Base-by-base conservation (phyloP, 139 green algal species). In the Coccomyxa sp. region DNA sequence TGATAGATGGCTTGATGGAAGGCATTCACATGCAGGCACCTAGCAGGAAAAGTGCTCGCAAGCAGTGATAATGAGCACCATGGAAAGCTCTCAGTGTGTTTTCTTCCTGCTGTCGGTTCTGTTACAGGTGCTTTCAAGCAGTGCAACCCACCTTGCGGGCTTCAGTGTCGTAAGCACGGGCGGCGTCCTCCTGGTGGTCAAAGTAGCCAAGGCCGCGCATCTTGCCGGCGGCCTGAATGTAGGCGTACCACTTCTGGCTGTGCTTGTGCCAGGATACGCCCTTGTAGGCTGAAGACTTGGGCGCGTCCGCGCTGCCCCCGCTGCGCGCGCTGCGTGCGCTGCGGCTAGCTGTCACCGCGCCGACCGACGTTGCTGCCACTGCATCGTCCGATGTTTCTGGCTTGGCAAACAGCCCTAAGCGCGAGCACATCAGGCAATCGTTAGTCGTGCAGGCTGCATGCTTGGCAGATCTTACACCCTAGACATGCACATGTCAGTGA, bases 201-300 rank as follows among this genome's bases (percentile, higher is more conserved):
- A 81, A 82, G 71, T 88, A 86, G 0, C 85, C 85, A 17, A 88
- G 82, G 25, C 81, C 81, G 78, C 67, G 85, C n/a, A 84, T 80
- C 67, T 76, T 77, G 58, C 85, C 85, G 71, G 51, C 66, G 58
- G 77, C 32, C 85, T 88, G 82, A 68, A 88, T 88, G 76, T 83
- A 68, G 30, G 68, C 67, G 32, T 82, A 83, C 87, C 84, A 90
- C 75, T 84, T 84, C 58, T 82, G 75, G 74, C 81, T 85, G 79
- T 80, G 84, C 78, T 84, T 79, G 80, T 86, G 77, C 84, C 84
- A 90, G 82, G 63, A 80, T 13, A 90, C 84, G 59, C 86, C 86
- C 76, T 80, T 80, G 15, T 57, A 80, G 32, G 32, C 17, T 3
- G 76, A 80, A 14, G 76, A 80, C 76, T 80, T 80, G 76, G 76